Conservation (phyloP, 495 filamentous ascomycete genomes). For the Neurospora sp. region DNA sequence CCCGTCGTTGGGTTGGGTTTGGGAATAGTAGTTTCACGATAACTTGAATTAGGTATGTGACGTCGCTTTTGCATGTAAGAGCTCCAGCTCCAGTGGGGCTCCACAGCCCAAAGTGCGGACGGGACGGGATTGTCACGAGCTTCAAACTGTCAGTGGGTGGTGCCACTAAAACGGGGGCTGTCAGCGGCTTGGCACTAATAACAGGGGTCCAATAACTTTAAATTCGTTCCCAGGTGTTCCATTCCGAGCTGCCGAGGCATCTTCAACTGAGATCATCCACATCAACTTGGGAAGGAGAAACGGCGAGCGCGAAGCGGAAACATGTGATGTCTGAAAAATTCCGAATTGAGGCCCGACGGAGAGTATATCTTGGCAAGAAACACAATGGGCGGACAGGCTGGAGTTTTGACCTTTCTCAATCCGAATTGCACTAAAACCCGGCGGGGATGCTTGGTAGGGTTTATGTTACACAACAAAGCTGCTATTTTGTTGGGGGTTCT, state of each 20-base stretch:
- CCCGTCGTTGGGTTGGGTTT: not conserved
- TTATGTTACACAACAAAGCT: not conserved
- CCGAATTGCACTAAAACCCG: not conserved
- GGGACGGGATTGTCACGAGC: not conserved
- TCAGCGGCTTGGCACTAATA: not conserved
- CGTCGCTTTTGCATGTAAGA: not conserved
- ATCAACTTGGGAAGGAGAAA: not conserved
- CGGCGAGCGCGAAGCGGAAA: not conserved
- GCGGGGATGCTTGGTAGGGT: not conserved
- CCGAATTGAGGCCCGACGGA: not conserved
- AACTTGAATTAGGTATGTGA: not conserved
- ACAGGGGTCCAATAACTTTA: not conserved
- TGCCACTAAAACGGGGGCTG: not conserved
- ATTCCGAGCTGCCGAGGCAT: not conserved
- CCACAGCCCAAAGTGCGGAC: not conserved
- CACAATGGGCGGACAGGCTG: not conserved
- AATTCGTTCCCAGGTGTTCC: not conserved
- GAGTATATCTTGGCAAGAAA: not conserved
- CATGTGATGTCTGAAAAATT: not conserved
- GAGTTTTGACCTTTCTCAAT: not conserved
- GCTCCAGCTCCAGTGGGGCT: not conserved
- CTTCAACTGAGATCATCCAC: not conserved
- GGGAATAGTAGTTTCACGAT: not conserved
- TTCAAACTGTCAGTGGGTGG: not conserved
- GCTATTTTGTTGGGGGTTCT: not conserved